Conservation (phyloP, 2,329 filamentous ascomycete species). For the Botrytis medusae region DNA sequence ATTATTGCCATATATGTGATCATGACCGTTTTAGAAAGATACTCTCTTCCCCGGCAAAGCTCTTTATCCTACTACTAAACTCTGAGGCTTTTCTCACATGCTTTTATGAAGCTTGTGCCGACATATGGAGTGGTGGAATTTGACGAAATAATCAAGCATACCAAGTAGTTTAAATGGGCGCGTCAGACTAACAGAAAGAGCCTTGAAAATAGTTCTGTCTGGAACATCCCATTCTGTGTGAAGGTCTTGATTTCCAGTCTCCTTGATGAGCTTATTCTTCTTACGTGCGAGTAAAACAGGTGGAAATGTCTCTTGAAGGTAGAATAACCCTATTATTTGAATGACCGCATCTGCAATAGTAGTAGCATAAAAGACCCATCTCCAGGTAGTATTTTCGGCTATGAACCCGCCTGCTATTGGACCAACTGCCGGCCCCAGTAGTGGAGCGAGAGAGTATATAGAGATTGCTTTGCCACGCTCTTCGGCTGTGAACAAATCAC, state of each 20-base stretch:
- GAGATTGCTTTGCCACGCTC: constrained; percentile 47
- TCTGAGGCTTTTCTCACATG: neutral
- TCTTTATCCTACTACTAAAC: neutral
- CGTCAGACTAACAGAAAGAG: constrained; percentile 45
- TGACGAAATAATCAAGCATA: neutral
- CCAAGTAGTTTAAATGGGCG: constrained; percentile 51
- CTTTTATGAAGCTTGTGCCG: neutral
- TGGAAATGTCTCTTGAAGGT: constrained; percentile 51
- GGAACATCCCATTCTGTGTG: constrained; percentile 52
- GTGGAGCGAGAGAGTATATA: constrained; percentile 39
- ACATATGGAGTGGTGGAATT: neutral
- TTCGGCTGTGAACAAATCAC: constrained; percentile 50
- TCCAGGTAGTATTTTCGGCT: constrained; percentile 48
- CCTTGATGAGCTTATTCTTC: constrained; percentile 46
- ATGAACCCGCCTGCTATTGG: constrained; percentile 54
- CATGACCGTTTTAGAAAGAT: neutral
- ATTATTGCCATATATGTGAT: neutral
- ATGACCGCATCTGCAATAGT: constrained; percentile 46
- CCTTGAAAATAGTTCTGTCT: constrained; percentile 39
- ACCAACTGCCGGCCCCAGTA: constrained; percentile 40
- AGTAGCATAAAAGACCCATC: constrained; percentile 54
- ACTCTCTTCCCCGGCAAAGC: neutral
- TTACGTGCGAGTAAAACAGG: constrained; percentile 49
- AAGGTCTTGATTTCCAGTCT: constrained; percentile 50
- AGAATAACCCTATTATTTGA: constrained; percentile 46